These are phyloP conservation scores for Fusarium sp. DNA, from an alignment of 2,329 filamentous ascomycete species.

Conservation along the genomic window DNA sequence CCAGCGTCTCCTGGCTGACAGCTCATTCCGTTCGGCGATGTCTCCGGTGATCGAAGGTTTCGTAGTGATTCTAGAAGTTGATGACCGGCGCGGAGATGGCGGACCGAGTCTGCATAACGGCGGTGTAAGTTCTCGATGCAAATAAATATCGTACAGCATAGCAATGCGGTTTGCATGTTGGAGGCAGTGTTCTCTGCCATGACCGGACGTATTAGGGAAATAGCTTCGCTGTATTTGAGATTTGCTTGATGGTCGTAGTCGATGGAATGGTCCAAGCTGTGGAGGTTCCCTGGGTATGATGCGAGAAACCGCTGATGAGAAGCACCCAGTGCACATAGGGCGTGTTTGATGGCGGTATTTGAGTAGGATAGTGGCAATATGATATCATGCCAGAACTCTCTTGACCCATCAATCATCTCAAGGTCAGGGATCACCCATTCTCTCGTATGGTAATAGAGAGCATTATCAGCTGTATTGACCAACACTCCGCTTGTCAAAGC, in stretches of 20 bases:
- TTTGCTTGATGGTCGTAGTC: conserved; percentile 18
- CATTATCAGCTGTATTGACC: background rate
- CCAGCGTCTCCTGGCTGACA: too few species aligned
- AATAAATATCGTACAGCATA: conserved; percentile 41
- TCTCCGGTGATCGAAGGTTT: background rate
- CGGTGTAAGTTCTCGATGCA: conserved; percentile 36
- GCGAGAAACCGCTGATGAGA: conserved; percentile 5
- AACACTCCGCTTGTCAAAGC: background rate
- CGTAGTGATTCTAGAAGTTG: conserved; percentile 20
- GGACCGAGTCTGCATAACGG: conserved; percentile 35
- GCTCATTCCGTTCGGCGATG: background rate
- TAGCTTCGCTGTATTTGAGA: conserved; percentile 39
- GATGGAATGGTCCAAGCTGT: background rate
- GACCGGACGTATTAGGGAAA: conserved; percentile 30
- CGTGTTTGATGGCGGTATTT: background rate
- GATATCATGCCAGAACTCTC: conserved; percentile 10
- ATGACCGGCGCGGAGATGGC: conserved; percentile 35
- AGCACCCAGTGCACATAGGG: conserved; percentile 8
- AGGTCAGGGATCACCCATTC: background rate
- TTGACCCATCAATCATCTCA: background rate
- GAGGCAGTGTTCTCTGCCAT: conserved; percentile 15
- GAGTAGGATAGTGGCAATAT: conserved; percentile 3
- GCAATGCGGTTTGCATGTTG: conserved; percentile 29
- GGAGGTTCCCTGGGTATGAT: background rate
- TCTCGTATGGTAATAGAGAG: background rate